Conservation (phyloP, 306 rosid genomes). For the Castanospermum australe region DNA sequence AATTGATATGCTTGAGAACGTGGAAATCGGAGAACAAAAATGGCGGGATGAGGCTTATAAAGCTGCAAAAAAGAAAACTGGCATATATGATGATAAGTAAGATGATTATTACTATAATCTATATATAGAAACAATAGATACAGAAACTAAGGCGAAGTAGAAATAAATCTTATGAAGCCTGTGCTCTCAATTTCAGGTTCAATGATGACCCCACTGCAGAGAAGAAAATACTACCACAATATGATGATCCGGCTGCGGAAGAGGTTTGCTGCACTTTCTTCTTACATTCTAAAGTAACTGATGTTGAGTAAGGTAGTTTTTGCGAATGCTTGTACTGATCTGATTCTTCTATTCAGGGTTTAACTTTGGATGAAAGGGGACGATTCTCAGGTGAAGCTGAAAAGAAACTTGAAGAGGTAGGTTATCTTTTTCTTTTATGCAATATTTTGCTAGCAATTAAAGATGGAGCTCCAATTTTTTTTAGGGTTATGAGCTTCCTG, state of each 20-base stretch:
- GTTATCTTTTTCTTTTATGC: constrained; percentile 33
- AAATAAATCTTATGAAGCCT: constrained; percentile 9
- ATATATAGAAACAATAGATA: neutral
- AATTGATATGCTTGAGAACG: constrained; percentile 87
- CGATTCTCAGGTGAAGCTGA: constrained; percentile 76
- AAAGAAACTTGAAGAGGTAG: constrained; percentile 94
- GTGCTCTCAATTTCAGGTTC: constrained; percentile 56
- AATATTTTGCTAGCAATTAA: neutral
- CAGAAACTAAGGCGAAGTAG: constrained; percentile 2
- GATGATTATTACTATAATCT: constrained; percentile 17
- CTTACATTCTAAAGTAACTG: constrained; percentile 14
- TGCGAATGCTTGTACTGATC: constrained; percentile 11
- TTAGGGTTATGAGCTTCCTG: neutral
- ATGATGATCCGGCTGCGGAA: constrained; percentile 78
- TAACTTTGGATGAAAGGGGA: constrained; percentile 82
- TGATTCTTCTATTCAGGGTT: constrained; percentile 54
- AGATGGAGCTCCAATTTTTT: constrained; percentile 1
- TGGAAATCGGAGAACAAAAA: constrained; percentile 95
- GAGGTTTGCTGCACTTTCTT: constrained; percentile 55
- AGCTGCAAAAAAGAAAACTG: constrained; percentile 88
- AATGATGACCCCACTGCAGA: constrained; percentile 74
- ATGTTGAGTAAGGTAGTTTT: neutral
- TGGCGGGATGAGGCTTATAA: constrained; percentile 78
- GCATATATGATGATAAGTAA: constrained; percentile 83
- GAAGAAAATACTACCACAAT: constrained; percentile 89